Evolutionary conservation across 140 eudicot genomes (phyloP).

Genomic region (Oenanthe javanica): DNA sequence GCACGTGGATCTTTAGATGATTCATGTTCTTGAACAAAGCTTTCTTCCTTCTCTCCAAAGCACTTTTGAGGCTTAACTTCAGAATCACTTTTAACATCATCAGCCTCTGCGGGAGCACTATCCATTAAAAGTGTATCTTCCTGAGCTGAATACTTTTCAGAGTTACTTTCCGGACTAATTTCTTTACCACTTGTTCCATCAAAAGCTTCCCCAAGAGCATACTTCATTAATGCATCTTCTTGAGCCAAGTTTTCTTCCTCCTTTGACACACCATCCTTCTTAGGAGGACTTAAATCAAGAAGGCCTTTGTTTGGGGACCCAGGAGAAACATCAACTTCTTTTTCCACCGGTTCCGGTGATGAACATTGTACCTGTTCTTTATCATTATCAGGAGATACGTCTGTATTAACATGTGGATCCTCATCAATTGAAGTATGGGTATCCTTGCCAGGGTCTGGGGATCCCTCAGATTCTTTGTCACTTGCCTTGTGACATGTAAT

Average conservation of each 20-base stretch:
- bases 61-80: slow-evolving; percentile 12
- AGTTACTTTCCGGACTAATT: background rate
- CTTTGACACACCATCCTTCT: slow-evolving; percentile 18
- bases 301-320: slow-evolving; percentile 41
- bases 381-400: slow-evolving; percentile 16
- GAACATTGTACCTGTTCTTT: slow-evolving; percentile 25
- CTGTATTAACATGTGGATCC: slow-evolving; percentile 25
- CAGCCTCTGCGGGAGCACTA: background rate
- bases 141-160: background rate
- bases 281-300: slow-evolving; percentile 38
- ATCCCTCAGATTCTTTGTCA: slow-evolving; percentile 35
- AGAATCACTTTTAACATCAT: background rate
- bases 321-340: slow-evolving; percentile 34
- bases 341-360: slow-evolving; percentile 37
- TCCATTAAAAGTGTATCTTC: background rate
- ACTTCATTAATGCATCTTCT: slow-evolving; percentile 11
- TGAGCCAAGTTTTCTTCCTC: slow-evolving; percentile 29
- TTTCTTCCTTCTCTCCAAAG: slow-evolving; percentile 32
- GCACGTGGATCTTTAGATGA: background rate
- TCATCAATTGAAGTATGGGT: slow-evolving; percentile 12
- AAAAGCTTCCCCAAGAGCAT: background rate
- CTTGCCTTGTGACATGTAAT: slow-evolving; percentile 13
- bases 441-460: slow-evolving; percentile 23
- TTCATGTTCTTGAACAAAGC: slow-evolving; percentile 19
- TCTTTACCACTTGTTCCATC: background rate